Base-by-base conservation (phyloP, 164 flowering plant species). In the Macadamia integrifolia region DNA sequence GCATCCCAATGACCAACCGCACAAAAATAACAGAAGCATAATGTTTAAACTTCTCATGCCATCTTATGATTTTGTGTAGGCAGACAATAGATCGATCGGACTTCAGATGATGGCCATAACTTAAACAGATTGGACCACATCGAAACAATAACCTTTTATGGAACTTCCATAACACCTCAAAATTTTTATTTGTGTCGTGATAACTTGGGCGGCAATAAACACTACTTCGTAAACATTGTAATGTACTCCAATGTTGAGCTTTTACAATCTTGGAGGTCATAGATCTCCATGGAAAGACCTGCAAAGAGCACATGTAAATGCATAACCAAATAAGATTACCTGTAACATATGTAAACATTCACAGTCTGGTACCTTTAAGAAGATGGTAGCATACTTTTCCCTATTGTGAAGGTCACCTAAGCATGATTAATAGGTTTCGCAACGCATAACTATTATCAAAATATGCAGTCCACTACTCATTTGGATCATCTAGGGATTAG, bases 1-100 rank as follows among this genome's bases (percentile, higher is more conserved):
- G 65, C 81, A 88, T 68, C 65, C 85, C 84, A 68, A 83, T 72
- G 58, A 86, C 75, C 43, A 85, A 59, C 43, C 74, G 80, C 10
- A 78, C 64, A 67, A 84, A 76, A 69, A 60, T 68, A 30, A 77
- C 60, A 58, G 81, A 78, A 42, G 68, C 73, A 52, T 71, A 61
- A 23, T 62, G 73, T 59, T 75, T 82, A 62, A 79, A 29, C 43
- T 70, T 81, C 50, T 72, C 83, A 1, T 80, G 75, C 74, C 68
- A 71, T 55, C 59, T 78, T 23, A 74, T 62, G 53, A 60, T 29
- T 71, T 72, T 80, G 11, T 35, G 73, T 62, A 75, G 70, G 69
- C 67, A 55, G 28, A 55, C 50, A 70, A 58, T 14, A 72, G 55
- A 62, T 66, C 66, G 76, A 58, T 69, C 71, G 49, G 74, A 71